phyloP scores from a whole-genome alignment of 2,329 filamentous ascomycete genomes.

The Ilyonectria robusta region DNA sequence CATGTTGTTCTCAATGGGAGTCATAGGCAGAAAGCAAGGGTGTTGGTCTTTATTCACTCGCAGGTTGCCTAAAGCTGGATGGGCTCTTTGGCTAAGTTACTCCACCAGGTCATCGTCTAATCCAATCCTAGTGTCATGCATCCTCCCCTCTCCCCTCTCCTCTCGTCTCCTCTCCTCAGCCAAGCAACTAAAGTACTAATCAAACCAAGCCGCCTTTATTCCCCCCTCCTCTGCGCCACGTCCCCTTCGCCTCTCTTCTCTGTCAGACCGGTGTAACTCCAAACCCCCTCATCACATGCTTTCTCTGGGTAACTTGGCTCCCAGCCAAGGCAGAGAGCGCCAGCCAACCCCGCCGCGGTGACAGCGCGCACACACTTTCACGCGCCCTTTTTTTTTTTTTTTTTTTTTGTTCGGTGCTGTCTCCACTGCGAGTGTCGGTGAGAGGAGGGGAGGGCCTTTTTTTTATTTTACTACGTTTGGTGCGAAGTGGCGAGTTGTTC shows the following conservation, averaged over 20 bases:
- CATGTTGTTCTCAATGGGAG: not conserved
- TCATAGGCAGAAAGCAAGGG: not conserved
- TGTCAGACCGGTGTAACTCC: not conserved
- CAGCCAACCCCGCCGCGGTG: not conserved
- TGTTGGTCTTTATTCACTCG: not conserved
- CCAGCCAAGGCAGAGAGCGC: not conserved
- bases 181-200: not conserved
- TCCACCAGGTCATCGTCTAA: not conserved
- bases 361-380: not conserved
- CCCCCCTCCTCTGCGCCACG: not conserved
- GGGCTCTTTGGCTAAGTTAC: not conserved
- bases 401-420: not conserved
- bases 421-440: not conserved
- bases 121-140: too few relatives aligned
- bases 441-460: not conserved
- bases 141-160: not conserved
- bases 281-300: constrained; percentile 9
- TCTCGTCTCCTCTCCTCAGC: not conserved
- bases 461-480: not conserved
- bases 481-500: not conserved
- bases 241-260: not conserved
- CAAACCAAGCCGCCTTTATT: not conserved
- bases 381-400: not conserved
- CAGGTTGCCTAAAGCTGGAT: not conserved
- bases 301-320: not conserved